These are phyloP conservation scores for Nissolia schottii DNA, from an alignment of 306 rosid species.

Conservation along the genomic window DNA sequence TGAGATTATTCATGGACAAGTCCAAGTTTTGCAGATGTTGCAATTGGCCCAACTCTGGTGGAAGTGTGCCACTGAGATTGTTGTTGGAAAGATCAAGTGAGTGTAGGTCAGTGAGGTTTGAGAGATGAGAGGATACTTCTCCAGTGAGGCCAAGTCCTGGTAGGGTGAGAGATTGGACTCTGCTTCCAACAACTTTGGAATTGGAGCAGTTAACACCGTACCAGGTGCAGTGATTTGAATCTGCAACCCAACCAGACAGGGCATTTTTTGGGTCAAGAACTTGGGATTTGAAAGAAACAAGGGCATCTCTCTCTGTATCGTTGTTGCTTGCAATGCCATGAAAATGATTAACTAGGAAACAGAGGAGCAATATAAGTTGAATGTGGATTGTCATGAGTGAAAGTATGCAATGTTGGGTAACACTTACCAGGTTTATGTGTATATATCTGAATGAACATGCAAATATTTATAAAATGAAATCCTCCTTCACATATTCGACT, in stretches of 20 bases:
- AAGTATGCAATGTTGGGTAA: too few relatives aligned
- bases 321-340: background rate
- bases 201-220: constrained; percentile 33
- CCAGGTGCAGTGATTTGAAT: constrained; percentile 38
- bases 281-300: constrained; percentile 30
- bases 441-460: background rate
- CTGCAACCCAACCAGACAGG: background rate
- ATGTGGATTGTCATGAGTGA: background rate
- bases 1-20: constrained; percentile 33
- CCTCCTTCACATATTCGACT: too few relatives aligned
- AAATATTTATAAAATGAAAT: background rate
- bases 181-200: background rate
- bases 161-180: constrained; percentile 35
- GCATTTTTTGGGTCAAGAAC: constrained; percentile 23
- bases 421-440: too few relatives aligned
- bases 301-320: constrained; percentile 16
- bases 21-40: constrained; percentile 19
- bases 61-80: constrained; percentile 25
- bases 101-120: constrained; percentile 26
- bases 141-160: constrained; percentile 24
- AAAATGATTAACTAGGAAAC: background rate
- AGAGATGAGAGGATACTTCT: constrained; percentile 14
- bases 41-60: constrained; percentile 19
- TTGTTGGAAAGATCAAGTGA: constrained; percentile 31
- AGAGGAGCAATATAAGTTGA: background rate